phyloP scores from a whole-genome alignment of 495 filamentous ascomycete genomes.

The Neurospora sp. region DNA sequence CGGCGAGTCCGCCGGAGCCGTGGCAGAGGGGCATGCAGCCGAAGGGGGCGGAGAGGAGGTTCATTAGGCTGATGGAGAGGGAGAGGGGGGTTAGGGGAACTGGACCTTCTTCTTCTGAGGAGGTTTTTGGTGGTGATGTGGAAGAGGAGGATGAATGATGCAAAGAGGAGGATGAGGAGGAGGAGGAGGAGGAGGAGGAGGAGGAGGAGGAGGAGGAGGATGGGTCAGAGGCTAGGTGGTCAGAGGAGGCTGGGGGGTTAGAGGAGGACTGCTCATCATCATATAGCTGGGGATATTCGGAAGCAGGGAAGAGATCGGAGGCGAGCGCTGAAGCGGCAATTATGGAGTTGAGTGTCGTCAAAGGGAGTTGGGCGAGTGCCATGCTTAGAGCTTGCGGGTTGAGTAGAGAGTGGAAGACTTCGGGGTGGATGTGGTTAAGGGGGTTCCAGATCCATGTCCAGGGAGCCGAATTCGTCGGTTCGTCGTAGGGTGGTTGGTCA shows the following conservation, averaged over 20 bases:
- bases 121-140: conserved; percentile 7
- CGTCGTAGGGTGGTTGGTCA: conserved; percentile 5
- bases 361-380: conserved; percentile 70
- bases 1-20: conserved; percentile 82
- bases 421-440: conserved; percentile 27
- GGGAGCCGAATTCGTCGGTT: background rate
- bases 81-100: conserved; percentile 67
- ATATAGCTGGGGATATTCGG: background rate
- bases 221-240: background rate
- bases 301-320: conserved; percentile 54
- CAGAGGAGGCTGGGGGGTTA: no score
- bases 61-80: conserved; percentile 68
- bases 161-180: no score
- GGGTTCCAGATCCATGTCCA: background rate
- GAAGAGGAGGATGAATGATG: background rate
- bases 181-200: background rate
- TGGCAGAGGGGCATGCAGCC: conserved; percentile 95
- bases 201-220: background rate
- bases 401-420: conserved; percentile 45
- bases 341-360: conserved; percentile 85
- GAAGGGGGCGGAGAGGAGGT: conserved; percentile 78
- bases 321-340: conserved; percentile 73
- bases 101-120: conserved; percentile 19
- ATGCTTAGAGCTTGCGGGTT: conserved; percentile 43
- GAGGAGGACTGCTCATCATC: background rate